Conservation (phyloP, 2,329 filamentous ascomycete genomes). For the Cladophialophora carrionii region DNA sequence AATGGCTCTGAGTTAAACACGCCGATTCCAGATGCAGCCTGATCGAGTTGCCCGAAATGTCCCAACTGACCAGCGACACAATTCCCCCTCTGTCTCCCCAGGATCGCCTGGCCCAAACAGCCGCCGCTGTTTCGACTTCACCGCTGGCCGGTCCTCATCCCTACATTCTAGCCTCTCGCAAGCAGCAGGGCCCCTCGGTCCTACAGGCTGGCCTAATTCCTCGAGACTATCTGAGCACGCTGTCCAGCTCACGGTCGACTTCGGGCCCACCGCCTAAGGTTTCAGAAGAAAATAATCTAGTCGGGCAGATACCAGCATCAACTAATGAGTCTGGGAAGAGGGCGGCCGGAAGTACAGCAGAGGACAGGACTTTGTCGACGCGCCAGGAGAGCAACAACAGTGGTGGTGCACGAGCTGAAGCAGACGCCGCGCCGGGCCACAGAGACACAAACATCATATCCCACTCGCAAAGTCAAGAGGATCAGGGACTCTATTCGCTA, state of each 20-base stretch:
- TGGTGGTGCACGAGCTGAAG: not conserved
- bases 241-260: slow-evolving; percentile 34
- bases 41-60: slow-evolving; percentile 31
- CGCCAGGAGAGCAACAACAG: slow-evolving; percentile 5
- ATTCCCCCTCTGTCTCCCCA: slow-evolving; percentile 28
- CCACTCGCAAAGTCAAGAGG: not conserved
- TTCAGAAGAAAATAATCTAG: slow-evolving; percentile 13
- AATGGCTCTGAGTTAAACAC: slow-evolving; percentile 23
- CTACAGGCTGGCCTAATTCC: slow-evolving; percentile 42
- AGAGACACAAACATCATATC: slow-evolving; percentile 3
- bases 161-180: slow-evolving; percentile 23
- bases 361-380: slow-evolving; percentile 19
- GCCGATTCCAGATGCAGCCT: slow-evolving; percentile 25
- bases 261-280: slow-evolving; percentile 10
- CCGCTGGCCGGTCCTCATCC: slow-evolving; percentile 30
- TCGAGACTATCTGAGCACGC: slow-evolving; percentile 44
- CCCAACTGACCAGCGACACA: slow-evolving; percentile 29
- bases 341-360: slow-evolving; percentile 8
- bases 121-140: slow-evolving; percentile 32
- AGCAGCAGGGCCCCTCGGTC: slow-evolving; percentile 23
- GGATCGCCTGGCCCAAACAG: slow-evolving; percentile 30
- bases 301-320: slow-evolving; percentile 2
- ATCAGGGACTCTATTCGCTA: slow-evolving; percentile 12
- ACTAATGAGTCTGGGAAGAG: slow-evolving; percentile 23
- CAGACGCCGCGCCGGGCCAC: not conserved